phyloP scores from a whole-genome alignment of 495 filamentous ascomycete genomes.

The Cenococcum geophilum region DNA sequence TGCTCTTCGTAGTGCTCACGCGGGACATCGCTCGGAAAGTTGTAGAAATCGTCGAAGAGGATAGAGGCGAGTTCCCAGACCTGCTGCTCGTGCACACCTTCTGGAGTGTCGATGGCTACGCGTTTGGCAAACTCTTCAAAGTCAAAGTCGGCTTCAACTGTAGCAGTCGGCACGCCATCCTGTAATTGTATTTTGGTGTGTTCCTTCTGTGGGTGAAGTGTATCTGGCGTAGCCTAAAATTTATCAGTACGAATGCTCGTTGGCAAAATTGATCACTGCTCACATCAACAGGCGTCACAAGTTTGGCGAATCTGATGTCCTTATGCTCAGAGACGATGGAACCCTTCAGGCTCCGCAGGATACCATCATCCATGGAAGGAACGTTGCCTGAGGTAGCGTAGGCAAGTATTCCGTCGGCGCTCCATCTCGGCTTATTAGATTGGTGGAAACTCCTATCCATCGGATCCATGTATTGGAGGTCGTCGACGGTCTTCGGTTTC shows the following conservation, averaged over 20 bases:
- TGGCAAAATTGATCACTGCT: constrained; percentile 17
- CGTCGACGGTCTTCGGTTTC: constrained; percentile 56
- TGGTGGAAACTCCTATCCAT: constrained; percentile 56
- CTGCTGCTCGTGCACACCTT: constrained; percentile 50
- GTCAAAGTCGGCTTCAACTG: constrained; percentile 34
- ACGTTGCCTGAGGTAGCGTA: constrained; percentile 44
- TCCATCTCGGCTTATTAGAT: constrained; percentile 73
- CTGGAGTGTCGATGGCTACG: constrained; percentile 27
- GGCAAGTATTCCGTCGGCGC: constrained; percentile 63
- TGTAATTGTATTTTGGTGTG: constrained; percentile 37
- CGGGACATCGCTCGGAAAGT: constrained; percentile 48
- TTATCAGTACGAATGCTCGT: constrained; percentile 22
- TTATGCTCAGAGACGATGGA: constrained; percentile 41
- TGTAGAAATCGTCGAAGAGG: constrained; percentile 67
- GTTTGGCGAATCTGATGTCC: constrained; percentile 51
- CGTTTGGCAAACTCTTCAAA: constrained; percentile 38
- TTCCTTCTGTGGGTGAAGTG: constrained; percentile 42
- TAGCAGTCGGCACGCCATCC: constrained; percentile 47
- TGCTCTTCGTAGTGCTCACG: constrained; percentile 45
- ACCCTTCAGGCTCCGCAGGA: constrained; percentile 36
- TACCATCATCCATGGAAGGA: constrained; percentile 26
- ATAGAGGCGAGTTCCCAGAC: constrained; percentile 76
- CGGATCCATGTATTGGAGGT: constrained; percentile 53
- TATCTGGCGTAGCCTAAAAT: constrained; percentile 34
- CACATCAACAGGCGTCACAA: constrained; percentile 42